These are phyloP conservation scores for Chlamydomonas incerta DNA, from an alignment of 139 green algal genomes.

Conservation along the genomic window DNA sequence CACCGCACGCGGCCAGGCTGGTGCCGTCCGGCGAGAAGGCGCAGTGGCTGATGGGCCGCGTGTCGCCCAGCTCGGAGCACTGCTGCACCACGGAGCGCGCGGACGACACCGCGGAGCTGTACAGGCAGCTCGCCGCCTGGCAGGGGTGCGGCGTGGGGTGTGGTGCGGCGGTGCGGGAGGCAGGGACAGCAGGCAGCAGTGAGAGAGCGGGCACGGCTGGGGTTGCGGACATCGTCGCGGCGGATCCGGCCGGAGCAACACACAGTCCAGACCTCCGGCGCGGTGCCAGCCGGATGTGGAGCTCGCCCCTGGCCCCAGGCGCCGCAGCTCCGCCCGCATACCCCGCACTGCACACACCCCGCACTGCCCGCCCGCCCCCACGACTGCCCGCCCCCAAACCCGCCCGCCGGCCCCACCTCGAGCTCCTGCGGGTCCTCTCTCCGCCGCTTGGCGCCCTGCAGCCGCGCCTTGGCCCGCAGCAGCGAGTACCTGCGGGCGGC, in stretches of 20 bases:
- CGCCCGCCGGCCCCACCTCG: constrained; percentile 37
- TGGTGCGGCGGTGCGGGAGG: background rate
- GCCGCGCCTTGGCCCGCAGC: constrained; percentile 66
- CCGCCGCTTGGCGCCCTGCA: constrained; percentile 69
- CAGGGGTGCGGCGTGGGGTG: background rate
- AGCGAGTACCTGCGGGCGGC: constrained; percentile 73
- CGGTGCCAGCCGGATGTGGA: too few relatives aligned
- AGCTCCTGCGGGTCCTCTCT: constrained; percentile 59
- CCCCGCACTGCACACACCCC: too few relatives aligned
- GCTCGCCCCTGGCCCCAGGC: too few relatives aligned
- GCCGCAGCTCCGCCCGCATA: too few relatives aligned
- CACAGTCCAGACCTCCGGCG: too few relatives aligned
- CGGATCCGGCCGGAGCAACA: too few relatives aligned
- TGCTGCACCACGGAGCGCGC: constrained; percentile 39
- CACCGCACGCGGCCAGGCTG: constrained; percentile 70
- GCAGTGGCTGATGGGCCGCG: constrained; percentile 85
- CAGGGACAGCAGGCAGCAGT: too few relatives aligned
- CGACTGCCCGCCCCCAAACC: background rate
- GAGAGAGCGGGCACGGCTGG: too few relatives aligned
- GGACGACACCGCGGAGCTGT: background rate
- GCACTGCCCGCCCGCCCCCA: too few relatives aligned
- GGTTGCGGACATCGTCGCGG: too few relatives aligned
- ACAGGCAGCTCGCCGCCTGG: background rate
- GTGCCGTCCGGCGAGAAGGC: constrained; percentile 78
- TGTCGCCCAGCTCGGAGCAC: constrained; percentile 88